Percentiles rank a stretch among this genome's conserved stretches.
Evolutionary conservation across 805 yeast species (phyloP).

Genomic region (Candida suzukii): DNA sequence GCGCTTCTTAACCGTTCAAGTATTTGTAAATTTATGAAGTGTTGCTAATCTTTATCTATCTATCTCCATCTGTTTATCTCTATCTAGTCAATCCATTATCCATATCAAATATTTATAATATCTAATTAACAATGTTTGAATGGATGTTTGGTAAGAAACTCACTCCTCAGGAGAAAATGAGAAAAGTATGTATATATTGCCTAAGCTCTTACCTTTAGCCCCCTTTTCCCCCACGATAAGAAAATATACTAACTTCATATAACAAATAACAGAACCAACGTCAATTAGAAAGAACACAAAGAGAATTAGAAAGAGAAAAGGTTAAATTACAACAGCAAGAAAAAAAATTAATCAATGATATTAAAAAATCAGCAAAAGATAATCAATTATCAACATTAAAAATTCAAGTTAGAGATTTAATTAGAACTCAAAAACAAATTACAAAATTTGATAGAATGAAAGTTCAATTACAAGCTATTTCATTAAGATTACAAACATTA

Average conservation of each 20-base stretch:
- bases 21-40: too few relatives aligned
- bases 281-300: constrained; percentile 87
- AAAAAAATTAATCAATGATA: constrained; percentile 76
- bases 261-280: constrained; percentile 62
- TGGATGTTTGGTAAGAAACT: constrained; percentile 94
- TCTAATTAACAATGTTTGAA: constrained; percentile 44
- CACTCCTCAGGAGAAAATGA: constrained; percentile 91
- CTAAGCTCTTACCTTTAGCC: neutral
- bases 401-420: constrained; percentile 92
- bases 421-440: constrained; percentile 77
- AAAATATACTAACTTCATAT: neutral
- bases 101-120: neutral
- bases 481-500: constrained; percentile 85
- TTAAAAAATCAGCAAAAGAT: constrained; percentile 83
- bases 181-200: constrained; percentile 43
- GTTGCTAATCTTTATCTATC: too few relatives aligned
- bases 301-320: constrained; percentile 88
- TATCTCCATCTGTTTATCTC: too few relatives aligned
- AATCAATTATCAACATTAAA: constrained; percentile 88
- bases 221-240: neutral
- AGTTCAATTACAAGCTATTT: constrained; percentile 92
- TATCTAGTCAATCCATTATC: too few relatives aligned
- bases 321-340: constrained; percentile 85
- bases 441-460: constrained; percentile 89
- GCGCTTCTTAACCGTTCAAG: too few relatives aligned